These are phyloP conservation scores for Exophiala calicioides DNA, from an alignment of 2,329 filamentous ascomycete species.

Conservation along the genomic window DNA sequence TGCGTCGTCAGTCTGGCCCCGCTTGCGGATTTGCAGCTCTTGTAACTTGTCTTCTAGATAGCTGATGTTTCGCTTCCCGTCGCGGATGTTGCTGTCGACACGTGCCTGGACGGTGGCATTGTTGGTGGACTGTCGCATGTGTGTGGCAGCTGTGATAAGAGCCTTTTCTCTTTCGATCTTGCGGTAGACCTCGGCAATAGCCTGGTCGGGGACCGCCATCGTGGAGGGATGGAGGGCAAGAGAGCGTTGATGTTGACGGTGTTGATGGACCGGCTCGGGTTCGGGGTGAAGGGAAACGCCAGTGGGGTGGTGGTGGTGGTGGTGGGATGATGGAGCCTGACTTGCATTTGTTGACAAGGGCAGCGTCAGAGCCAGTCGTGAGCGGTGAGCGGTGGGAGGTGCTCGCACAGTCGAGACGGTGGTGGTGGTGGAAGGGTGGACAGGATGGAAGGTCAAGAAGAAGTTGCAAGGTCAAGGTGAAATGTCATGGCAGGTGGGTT, in stretches of 20 bases:
- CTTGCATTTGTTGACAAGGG: conserved; percentile 23
- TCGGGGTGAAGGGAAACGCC: conserved; percentile 13
- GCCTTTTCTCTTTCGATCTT: conserved; percentile 98
- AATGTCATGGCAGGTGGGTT: too few species aligned
- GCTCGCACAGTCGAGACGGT: conserved; percentile 11
- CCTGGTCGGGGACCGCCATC: conserved; percentile 63
- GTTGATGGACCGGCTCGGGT: conserved; percentile 7
- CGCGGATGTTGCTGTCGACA: conserved; percentile 90
- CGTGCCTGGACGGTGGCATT: conserved; percentile 88
- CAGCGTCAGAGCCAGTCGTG: neutral
- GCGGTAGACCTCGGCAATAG: conserved; percentile 78
- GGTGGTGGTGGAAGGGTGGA: conserved; percentile 5
- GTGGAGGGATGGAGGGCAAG: conserved; percentile 34
- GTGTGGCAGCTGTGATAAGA: conserved; percentile 88
- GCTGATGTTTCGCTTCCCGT: conserved; percentile 87
- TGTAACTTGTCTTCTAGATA: conserved; percentile 92
- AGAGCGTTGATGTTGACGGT: conserved; percentile 1
- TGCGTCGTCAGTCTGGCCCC: conserved; percentile 56
- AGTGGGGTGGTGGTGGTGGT: conserved; percentile 13
- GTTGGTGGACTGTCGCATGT: conserved; percentile 93
- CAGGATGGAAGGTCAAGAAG: conserved; percentile 1
- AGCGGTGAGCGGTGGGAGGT: conserved; percentile 16
- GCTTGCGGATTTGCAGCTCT: conserved; percentile 79
- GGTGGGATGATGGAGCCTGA: conserved; percentile 12
- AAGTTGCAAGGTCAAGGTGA: too few species aligned